Evolutionary conservation across 2,329 filamentous ascomycete genomes (phyloP).

Genomic region (Teratosphaeria epicoccoides): DNA sequence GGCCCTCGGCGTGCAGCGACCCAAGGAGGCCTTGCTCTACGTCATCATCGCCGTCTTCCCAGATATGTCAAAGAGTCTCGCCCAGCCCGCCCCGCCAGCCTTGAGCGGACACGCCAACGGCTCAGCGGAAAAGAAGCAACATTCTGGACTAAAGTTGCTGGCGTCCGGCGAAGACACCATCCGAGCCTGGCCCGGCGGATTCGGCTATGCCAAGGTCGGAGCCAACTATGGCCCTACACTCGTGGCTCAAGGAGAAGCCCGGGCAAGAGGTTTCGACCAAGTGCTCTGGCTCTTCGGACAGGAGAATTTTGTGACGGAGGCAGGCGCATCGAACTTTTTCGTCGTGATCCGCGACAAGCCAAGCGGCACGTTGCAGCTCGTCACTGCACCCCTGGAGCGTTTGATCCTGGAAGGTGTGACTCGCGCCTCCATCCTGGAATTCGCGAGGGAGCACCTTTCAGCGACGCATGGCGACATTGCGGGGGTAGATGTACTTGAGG

Average conservation of each 20-base stretch:
- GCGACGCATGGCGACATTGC: conserved; percentile 24
- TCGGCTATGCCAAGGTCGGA: conserved; percentile 83
- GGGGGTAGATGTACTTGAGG: conserved; percentile 61
- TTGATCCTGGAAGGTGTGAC: conserved; percentile 85
- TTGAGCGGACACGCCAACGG: conserved; percentile 22
- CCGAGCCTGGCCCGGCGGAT: conserved; percentile 86
- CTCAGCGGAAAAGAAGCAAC: conserved; percentile 9
- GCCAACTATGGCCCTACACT: conserved; percentile 87
- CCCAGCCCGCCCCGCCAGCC: conserved; percentile 21
- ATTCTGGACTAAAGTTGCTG: conserved; percentile 53
- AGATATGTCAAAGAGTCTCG: conserved; percentile 28
- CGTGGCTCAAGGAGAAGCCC: conserved; percentile 65
- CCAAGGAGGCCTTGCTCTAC: conserved; percentile 78
- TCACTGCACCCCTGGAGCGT: conserved; percentile 71
- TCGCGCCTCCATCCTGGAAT: conserved; percentile 65
- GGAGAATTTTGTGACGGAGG: conserved; percentile 73
- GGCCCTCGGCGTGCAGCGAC: conserved; percentile 69
- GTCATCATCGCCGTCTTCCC: conserved; percentile 52
- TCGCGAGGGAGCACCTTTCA: conserved; percentile 53
- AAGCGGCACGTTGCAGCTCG: conserved; percentile 51
- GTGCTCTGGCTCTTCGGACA: conserved; percentile 86
- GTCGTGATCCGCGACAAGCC: conserved; percentile 59
- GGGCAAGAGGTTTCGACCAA: conserved; percentile 67
- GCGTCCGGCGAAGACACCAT: conserved; percentile 74
- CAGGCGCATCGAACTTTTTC: conserved; percentile 88